phyloP scores from a whole-genome alignment of 2,329 filamentous ascomycete genomes.

The Diatrype stigma region DNA sequence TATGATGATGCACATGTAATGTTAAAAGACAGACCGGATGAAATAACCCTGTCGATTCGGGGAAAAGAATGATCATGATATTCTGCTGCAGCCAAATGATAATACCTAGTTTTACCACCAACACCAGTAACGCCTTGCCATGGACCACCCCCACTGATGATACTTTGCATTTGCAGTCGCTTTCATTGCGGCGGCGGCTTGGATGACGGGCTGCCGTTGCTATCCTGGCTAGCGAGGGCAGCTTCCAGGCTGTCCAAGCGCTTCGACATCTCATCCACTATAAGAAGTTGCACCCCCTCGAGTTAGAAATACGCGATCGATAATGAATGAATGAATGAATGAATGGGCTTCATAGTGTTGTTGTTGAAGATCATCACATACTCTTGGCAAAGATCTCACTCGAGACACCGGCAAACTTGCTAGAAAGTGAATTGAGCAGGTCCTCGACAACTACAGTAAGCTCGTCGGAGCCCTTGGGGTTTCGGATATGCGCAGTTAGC shows the following conservation, averaged over 20 bases:
- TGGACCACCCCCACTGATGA: slow-evolving; percentile 6
- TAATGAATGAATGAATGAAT: too few species aligned
- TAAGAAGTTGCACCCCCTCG: background rate
- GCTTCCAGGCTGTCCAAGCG: slow-evolving; percentile 80
- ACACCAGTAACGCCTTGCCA: slow-evolving; percentile 18
- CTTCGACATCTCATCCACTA: slow-evolving; percentile 92
- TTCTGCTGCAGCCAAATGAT: slow-evolving; percentile 6
- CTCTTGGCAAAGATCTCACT: slow-evolving; percentile 86
- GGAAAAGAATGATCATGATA: background rate
- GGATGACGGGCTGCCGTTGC: slow-evolving; percentile 30
- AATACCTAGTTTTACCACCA: slow-evolving; percentile 4
- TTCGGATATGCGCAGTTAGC: slow-evolving; percentile 1
- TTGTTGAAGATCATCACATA: too few species aligned
- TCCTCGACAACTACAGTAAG: slow-evolving; percentile 80
- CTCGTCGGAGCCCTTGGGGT: slow-evolving; percentile 46
- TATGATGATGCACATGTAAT: background rate
- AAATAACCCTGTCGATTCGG: background rate
- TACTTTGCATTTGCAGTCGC: background rate
- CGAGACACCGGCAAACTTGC: slow-evolving; percentile 80
- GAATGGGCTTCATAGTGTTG: too few species aligned
- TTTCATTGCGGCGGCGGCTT: slow-evolving; percentile 31
- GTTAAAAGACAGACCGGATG: background rate
- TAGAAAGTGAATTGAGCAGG: slow-evolving; percentile 75
- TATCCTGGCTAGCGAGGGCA: slow-evolving; percentile 56
- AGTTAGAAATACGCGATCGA: background rate